Evolutionary conservation across 345 rosid genomes (phyloP).

Genomic region (Populus pruinosa): DNA sequence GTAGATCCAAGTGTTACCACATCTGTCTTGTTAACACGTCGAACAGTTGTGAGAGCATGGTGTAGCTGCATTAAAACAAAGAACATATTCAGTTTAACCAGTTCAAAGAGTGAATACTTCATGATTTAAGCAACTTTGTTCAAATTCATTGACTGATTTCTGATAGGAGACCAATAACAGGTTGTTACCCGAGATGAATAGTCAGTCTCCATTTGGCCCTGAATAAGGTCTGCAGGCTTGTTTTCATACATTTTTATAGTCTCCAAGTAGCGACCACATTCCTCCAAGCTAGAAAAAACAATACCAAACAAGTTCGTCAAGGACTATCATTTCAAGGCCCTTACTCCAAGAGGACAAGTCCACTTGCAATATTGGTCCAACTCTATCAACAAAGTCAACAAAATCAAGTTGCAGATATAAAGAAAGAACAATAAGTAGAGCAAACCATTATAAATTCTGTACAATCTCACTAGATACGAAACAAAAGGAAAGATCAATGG

Average conservation of each 20-base stretch:
- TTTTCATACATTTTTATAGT: slow-evolving; percentile 90
- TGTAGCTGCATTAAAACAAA: slow-evolving; percentile 47
- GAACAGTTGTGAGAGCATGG: slow-evolving; percentile 73
- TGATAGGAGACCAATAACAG: not conserved
- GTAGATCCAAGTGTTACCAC: slow-evolving; percentile 96
- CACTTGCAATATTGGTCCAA: not conserved
- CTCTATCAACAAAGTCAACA: not conserved
- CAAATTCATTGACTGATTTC: not conserved
- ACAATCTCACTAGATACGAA: not conserved
- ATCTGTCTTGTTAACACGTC: slow-evolving; percentile 86
- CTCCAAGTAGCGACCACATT: slow-evolving; percentile 96
- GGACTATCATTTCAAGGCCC: not conserved
- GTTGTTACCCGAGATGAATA: slow-evolving; percentile 69
- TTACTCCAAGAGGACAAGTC: not conserved
- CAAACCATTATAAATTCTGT: not conserved
- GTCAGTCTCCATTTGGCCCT: slow-evolving; percentile 90
- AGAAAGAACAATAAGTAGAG: not conserved
- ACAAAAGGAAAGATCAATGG: not conserved
- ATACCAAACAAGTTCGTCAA: not conserved
- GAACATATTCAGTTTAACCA: slow-evolving; percentile 10
- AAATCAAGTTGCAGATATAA: not conserved
- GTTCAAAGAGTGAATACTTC: not conserved
- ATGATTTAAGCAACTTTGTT: not conserved
- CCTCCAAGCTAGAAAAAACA: slow-evolving; percentile 61
- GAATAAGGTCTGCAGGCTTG: slow-evolving; percentile 93